Percentiles rank a stretch among this genome's conserved stretches.
phyloP scores from a whole-genome alignment of 2,329 filamentous ascomycete species.

The Lizonia empirigonia region DNA sequence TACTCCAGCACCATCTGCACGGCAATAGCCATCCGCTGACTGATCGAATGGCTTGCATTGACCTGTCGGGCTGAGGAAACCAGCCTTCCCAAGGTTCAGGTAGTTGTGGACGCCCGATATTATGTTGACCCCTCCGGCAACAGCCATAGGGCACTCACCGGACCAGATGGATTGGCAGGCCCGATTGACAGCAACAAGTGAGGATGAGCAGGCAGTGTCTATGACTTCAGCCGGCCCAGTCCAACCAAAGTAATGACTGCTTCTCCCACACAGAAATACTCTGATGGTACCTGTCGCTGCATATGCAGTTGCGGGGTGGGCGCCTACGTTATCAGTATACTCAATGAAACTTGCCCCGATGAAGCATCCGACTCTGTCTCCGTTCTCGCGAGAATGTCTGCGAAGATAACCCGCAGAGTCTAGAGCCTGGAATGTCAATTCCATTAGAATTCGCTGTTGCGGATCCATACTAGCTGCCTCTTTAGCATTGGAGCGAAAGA shows the following conservation, averaged over 20 bases:
- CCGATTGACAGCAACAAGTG: conserved; percentile 25
- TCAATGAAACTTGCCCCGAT: conserved; percentile 36
- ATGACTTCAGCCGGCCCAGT: conserved; percentile 30
- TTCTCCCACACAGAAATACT: conserved; percentile 24
- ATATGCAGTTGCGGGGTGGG: conserved; percentile 34
- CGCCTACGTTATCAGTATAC: conserved; percentile 41
- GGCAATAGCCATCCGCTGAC: conserved; percentile 60
- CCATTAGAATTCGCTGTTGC: conserved; percentile 29
- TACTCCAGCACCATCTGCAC: conserved; percentile 55
- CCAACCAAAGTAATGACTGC: conserved; percentile 35
- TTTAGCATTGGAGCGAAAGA: conserved; percentile 26
- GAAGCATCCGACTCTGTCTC: conserved; percentile 36
- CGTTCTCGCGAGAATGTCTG: conserved; percentile 6
- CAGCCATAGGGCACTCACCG: conserved; percentile 34
- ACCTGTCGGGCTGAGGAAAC: conserved; percentile 53
- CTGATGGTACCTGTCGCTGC: conserved; percentile 26
- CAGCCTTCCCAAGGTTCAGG: conserved; percentile 44
- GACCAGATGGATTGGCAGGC: conserved; percentile 33
- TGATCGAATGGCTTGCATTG: conserved; percentile 51
- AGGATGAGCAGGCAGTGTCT: conserved; percentile 46
- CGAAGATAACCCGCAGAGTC: conserved; percentile 38
- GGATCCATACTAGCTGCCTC: conserved; percentile 32
- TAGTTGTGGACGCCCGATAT: conserved; percentile 38
- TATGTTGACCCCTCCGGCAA: conserved; percentile 47
- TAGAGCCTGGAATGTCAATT: conserved; percentile 44